Base-by-base conservation (phyloP, 192 early-diverging fungal genomes). In the Radiomyces spectabilis region DNA sequence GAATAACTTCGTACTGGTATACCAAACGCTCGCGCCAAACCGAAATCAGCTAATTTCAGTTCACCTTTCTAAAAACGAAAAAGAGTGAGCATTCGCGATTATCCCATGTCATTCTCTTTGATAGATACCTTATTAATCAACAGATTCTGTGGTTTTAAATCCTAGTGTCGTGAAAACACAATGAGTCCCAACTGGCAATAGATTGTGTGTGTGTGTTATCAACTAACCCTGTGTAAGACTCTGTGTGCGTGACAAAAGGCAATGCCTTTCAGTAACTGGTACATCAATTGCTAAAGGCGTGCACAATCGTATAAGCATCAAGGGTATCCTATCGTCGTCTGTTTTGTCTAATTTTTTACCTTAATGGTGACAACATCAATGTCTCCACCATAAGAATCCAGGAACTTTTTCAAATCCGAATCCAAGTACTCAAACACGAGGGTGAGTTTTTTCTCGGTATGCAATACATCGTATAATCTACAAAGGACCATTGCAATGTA, bases 351-450 rank as follows among this genome's bases (percentile, higher is more conserved):
- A 1, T 27, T 1, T 26, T 61, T 33, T 68, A 94, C 91, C 79
- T 97, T 96, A 61, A 95, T 85, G 16, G 90, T 87, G 48, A 73
- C 41, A 13, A 75, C 66, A 43, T 93, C 88, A 53, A 91, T 78
- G 46, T 93, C 86, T 30, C 88, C 88, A 31, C 84, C 82, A 55
- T 84, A 87, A 2, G 80, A 82, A 69, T 98, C 95, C 66, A 98
- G 74, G 66, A 91, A 99, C 82, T 99, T 98, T 60, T 98, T 99
- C 66, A 98, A 73, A 70, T 98, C 97, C 37, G 92, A 93, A 71
- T 98, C 95, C 78, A 99, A 72, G 68, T 88, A 97, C 71, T 98
- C 97, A 78, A 98, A 99, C 25, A 99, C 94, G 47, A 98, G 80
- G 27, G 93, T 97, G 43, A 99, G 70, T 72, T 94, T 98, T 75